phyloP scores from a whole-genome alignment of 768 basidiomycete species.

The Clavulina sp. region DNA sequence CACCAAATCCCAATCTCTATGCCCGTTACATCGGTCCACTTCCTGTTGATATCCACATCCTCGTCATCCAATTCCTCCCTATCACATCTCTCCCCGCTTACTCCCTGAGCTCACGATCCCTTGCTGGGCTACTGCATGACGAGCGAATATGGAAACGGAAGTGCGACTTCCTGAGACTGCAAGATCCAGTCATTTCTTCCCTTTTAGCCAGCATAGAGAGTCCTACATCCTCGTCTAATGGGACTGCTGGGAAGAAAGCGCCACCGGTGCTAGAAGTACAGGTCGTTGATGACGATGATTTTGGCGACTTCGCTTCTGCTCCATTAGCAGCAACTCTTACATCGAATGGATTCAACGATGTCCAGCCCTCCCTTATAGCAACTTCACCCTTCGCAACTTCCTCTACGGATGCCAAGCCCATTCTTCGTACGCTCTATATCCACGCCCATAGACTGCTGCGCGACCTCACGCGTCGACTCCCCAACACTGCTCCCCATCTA shows the following conservation, averaged over 20 bases:
- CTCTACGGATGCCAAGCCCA: slow-evolving; percentile 19
- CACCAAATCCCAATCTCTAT: neutral
- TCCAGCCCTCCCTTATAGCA: too few species aligned
- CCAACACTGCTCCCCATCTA: slow-evolving; percentile 45
- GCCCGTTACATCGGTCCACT: slow-evolving; percentile 48
- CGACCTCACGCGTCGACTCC: slow-evolving; percentile 37
- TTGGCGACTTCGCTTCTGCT: slow-evolving; percentile 65
- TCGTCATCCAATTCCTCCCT: slow-evolving; percentile 55
- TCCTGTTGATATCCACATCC: slow-evolving; percentile 57
- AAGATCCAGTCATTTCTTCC: slow-evolving; percentile 24
- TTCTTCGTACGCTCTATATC: slow-evolving; percentile 41
- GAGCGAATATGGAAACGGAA: slow-evolving; percentile 65
- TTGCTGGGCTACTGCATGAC: slow-evolving; percentile 43
- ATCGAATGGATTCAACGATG: slow-evolving; percentile 9
- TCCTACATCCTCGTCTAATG: neutral
- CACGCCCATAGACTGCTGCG: slow-evolving; percentile 48
- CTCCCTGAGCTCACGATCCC: slow-evolving; percentile 44
- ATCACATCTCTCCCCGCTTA: slow-evolving; percentile 69
- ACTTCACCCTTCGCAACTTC: neutral
- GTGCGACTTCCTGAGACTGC: slow-evolving; percentile 44
- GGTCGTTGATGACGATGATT: slow-evolving; percentile 51
- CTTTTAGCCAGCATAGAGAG: slow-evolving; percentile 40
- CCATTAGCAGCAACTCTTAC: slow-evolving; percentile 6
- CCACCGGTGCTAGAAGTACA: slow-evolving; percentile 42
- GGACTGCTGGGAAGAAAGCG: slow-evolving; percentile 22